Evolutionary conservation across 257 asterid species (phyloP).

Genomic region (Solanum arcanum): DNA sequence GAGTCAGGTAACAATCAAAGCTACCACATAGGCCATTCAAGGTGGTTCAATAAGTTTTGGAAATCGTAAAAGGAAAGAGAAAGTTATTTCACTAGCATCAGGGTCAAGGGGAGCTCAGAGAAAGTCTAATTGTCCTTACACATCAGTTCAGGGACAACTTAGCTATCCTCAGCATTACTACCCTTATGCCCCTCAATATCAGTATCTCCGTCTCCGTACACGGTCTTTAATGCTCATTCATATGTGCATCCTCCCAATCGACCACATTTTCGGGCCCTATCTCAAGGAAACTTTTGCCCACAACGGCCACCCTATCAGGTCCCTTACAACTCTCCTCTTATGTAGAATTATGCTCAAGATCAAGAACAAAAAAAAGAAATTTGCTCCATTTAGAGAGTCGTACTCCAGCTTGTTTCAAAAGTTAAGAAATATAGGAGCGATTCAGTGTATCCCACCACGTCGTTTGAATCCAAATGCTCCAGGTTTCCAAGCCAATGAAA

Average conservation of each 20-base stretch:
- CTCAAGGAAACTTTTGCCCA: background rate
- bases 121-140: no score
- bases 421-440: background rate
- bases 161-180: no score
- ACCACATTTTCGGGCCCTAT: fast-evolving
- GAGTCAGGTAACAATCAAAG: no score
- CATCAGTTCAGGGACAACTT: no score
- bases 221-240: background rate
- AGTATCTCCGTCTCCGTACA: background rate
- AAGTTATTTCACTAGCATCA: no score
- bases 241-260: background rate
- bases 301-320: background rate
- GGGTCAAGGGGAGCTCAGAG: no score
- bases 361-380: background rate
- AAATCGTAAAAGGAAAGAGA: no score
- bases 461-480: background rate
- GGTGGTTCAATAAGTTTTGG: no score
- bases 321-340: background rate
- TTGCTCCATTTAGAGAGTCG: background rate
- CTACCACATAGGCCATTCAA: no score
- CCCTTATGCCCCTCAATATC: no score
- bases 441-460: background rate
- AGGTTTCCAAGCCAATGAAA: background rate
- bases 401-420: background rate
- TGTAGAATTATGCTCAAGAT: background rate